Conservation (phyloP, 345 rosid species). For the Ceriops tagal region DNA sequence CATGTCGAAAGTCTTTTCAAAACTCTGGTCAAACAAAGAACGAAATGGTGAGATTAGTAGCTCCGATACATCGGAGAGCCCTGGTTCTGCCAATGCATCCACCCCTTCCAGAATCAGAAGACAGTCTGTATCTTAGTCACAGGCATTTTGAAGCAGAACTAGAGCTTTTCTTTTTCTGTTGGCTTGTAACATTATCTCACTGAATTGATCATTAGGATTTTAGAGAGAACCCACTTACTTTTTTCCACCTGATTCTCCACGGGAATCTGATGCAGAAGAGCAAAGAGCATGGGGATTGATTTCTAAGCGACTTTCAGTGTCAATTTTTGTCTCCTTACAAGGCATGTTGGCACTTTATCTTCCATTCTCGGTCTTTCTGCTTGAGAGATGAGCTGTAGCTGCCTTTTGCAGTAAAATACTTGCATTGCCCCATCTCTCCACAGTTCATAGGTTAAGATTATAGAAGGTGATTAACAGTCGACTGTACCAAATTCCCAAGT, state of each 20-base stretch:
- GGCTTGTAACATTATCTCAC: slow-evolving; percentile 32
- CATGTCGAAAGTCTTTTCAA: slow-evolving; percentile 52
- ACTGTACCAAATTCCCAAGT: too few relatives aligned
- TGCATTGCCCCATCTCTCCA: neutral
- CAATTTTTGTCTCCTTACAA: slow-evolving; percentile 11
- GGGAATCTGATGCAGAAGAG: slow-evolving; percentile 13
- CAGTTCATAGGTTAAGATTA: too few relatives aligned
- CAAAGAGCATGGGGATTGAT: slow-evolving; percentile 17
- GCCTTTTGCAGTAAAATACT: neutral
- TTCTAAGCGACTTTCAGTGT: slow-evolving; percentile 16
- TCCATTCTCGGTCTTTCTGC: slow-evolving; percentile 5
- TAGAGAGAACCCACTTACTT: slow-evolving; percentile 22
- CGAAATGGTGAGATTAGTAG: slow-evolving; percentile 58
- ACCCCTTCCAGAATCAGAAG: slow-evolving; percentile 73
- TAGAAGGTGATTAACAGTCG: too few relatives aligned
- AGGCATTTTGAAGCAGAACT: neutral
- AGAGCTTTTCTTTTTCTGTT: neutral
- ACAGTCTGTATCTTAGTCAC: slow-evolving; percentile 43
- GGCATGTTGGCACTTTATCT: slow-evolving; percentile 12
- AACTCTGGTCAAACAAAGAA: slow-evolving; percentile 62
- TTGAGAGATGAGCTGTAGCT: neutral
- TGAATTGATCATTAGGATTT: slow-evolving; percentile 28
- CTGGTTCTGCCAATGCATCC: slow-evolving; percentile 54
- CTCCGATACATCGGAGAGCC: slow-evolving; percentile 47
- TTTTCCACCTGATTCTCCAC: slow-evolving; percentile 14